Conservation (phyloP, 768 basidiomycete genomes). For the Russula dissimulans region DNA sequence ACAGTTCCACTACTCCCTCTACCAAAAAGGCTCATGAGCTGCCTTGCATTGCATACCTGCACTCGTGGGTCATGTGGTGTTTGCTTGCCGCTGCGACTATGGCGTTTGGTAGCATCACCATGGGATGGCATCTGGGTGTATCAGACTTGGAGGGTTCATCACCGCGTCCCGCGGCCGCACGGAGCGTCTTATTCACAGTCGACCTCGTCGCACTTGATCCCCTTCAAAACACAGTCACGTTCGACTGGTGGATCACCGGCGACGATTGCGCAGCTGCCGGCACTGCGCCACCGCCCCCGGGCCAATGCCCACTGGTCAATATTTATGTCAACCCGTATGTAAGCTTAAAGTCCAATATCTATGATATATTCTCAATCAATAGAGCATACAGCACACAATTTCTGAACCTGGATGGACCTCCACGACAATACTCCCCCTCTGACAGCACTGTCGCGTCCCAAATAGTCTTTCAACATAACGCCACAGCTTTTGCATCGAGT, state of each 20-base stretch:
- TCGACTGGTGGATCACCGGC: constrained; percentile 5
- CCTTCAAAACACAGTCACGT: background rate
- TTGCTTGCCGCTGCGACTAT: background rate
- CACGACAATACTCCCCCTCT: background rate
- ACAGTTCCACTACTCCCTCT: background rate
- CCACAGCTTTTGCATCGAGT: background rate
- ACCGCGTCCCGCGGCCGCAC: background rate
- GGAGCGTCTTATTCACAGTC: constrained; percentile 2
- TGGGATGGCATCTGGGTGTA: background rate
- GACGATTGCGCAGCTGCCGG: background rate
- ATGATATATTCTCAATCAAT: background rate
- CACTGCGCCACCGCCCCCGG: background rate
- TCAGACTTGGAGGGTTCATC: background rate
- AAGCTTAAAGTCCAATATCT: background rate
- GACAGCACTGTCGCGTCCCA: background rate
- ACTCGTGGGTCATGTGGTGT: background rate
- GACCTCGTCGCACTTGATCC: background rate
- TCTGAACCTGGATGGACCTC: background rate
- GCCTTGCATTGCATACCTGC: background rate
- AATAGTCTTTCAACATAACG: constrained; percentile 3
- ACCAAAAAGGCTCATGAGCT: background rate
- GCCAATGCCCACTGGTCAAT: constrained; percentile 1
- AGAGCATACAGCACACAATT: background rate
- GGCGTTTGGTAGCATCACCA: background rate
- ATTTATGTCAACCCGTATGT: constrained; percentile 10